phyloP scores from a whole-genome alignment of 129 eudicot genomes.

The Silybum marianum region DNA sequence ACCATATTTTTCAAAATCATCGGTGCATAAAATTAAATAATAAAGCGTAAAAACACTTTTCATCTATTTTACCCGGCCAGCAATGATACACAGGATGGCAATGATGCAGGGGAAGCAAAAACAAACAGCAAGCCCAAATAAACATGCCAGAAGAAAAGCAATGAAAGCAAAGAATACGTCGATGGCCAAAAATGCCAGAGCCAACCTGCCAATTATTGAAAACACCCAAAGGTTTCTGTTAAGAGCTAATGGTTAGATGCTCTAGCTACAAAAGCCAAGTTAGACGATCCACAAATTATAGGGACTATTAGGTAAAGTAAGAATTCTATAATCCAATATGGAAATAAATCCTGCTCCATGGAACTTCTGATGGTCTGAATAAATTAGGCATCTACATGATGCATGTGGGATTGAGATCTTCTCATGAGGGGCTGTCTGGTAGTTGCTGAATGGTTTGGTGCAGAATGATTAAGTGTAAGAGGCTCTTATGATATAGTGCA shows the following conservation, averaged over 20 bases:
- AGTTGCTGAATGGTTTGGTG: too few species aligned
- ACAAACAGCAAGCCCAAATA: constrained; percentile 68
- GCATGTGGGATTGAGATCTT: not conserved
- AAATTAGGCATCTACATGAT: not conserved
- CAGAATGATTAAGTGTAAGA: too few species aligned
- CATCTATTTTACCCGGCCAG: constrained; percentile 56
- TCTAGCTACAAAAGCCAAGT: not conserved
- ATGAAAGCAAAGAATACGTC: constrained; percentile 77
- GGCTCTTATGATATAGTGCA: too few species aligned
- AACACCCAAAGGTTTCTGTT: not conserved
- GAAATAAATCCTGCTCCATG: not conserved
- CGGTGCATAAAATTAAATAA: not conserved
- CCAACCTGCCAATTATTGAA: constrained; percentile 54
- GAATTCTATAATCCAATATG: not conserved
- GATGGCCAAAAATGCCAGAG: constrained; percentile 69
- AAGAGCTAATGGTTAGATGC: not conserved
- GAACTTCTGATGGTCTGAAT: not conserved
- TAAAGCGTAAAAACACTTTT: not conserved
- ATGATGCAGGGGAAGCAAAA: constrained; percentile 91
- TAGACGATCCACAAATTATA: not conserved
- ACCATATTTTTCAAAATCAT: constrained; percentile 2
- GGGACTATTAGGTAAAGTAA: not conserved
- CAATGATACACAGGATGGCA: constrained; percentile 62
- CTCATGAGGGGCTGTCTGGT: not conserved
- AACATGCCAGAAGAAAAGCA: constrained; percentile 60